Conservation (phyloP, 768 basidiomycete genomes). For the Boletales sp. region DNA sequence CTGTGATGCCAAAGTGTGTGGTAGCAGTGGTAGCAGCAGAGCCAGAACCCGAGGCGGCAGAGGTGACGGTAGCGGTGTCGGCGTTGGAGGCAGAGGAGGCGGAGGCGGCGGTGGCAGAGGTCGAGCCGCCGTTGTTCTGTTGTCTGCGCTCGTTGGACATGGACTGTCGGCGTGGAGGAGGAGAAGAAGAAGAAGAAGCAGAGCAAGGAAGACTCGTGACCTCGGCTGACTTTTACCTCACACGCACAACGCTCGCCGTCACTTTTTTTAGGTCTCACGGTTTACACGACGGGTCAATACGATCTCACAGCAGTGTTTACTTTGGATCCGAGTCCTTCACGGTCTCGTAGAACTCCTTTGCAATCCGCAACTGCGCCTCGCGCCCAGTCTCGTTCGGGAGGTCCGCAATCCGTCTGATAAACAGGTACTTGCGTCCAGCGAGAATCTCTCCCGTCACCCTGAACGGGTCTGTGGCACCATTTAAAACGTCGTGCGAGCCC, state of each 20-base stretch:
- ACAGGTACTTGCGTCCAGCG: slow-evolving; percentile 76
- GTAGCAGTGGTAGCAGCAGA: not conserved
- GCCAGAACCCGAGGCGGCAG: slow-evolving; percentile 1
- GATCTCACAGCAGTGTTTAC: slow-evolving; percentile 19
- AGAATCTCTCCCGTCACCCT: slow-evolving; percentile 68
- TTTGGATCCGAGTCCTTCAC: slow-evolving; percentile 67
- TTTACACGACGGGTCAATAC: no score
- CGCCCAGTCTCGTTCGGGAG: slow-evolving; percentile 58
- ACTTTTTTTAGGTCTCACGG: slow-evolving; percentile 10
- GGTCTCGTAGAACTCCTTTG: slow-evolving; percentile 82
- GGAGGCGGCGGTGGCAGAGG: not conserved
- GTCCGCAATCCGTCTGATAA: slow-evolving; percentile 67
- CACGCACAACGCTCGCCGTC: slow-evolving; percentile 3
- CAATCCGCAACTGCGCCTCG: slow-evolving; percentile 75
- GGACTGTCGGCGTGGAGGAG: not conserved
- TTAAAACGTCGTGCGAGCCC: slow-evolving; percentile 55
- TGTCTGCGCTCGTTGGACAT: slow-evolving; percentile 25
- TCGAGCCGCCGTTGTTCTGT: slow-evolving; percentile 4
- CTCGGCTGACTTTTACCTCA: slow-evolving; percentile 2
- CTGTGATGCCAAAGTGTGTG: slow-evolving; percentile 20
- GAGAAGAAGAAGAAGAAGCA: not conserved
- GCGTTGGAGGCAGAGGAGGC: not conserved
- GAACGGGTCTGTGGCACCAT: slow-evolving; percentile 40
- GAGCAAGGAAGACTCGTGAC: no score
- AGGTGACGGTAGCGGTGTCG: not conserved